These are phyloP conservation scores for Arachis hypogaea DNA, from an alignment of 306 rosid species.

Conservation along the genomic window DNA sequence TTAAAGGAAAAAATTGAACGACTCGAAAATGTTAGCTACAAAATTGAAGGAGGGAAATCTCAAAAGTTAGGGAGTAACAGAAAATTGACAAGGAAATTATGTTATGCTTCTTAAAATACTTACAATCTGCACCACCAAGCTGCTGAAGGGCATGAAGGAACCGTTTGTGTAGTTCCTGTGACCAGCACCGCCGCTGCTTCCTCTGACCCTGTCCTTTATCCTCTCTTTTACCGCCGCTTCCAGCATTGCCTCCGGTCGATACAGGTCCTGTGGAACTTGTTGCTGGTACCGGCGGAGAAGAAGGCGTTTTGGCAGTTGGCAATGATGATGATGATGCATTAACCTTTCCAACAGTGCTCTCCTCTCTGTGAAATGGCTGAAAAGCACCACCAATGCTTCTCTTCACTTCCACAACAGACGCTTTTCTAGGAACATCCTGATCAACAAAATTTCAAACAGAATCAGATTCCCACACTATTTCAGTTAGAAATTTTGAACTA, in stretches of 20 bases:
- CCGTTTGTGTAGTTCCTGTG: slow-evolving; percentile 84
- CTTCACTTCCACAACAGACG: slow-evolving; percentile 70
- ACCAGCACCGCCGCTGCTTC: slow-evolving; percentile 88
- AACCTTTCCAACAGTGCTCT: slow-evolving; percentile 44
- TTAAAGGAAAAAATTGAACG: too few relatives aligned
- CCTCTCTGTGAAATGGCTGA: slow-evolving; percentile 81
- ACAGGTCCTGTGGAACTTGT: slow-evolving; percentile 62
- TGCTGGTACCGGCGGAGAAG: slow-evolving; percentile 49
- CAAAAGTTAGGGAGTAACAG: not conserved
- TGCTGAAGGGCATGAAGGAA: slow-evolving; percentile 84
- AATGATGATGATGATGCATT: slow-evolving; percentile 4
- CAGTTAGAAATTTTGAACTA: too few relatives aligned
- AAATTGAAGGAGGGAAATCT: too few relatives aligned
- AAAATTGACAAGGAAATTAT: not conserved
- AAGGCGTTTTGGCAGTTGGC: slow-evolving; percentile 37
- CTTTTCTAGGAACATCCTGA: slow-evolving; percentile 68
- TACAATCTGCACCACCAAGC: slow-evolving; percentile 90
- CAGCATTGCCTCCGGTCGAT: slow-evolving; percentile 40
- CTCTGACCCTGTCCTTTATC: slow-evolving; percentile 66
- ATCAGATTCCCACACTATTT: not conserved
- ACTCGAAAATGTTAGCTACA: too few relatives aligned
- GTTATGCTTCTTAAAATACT: not conserved
- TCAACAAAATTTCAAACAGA: slow-evolving; percentile 2
- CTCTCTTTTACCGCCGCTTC: slow-evolving; percentile 47
- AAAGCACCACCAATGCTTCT: slow-evolving; percentile 77